A percentile compares a stretch with the other conserved stretches of the same genome.
These are phyloP conservation scores for Fraxinus albicans DNA, from an alignment of 305 asterid genomes.

Conservation along the genomic window DNA sequence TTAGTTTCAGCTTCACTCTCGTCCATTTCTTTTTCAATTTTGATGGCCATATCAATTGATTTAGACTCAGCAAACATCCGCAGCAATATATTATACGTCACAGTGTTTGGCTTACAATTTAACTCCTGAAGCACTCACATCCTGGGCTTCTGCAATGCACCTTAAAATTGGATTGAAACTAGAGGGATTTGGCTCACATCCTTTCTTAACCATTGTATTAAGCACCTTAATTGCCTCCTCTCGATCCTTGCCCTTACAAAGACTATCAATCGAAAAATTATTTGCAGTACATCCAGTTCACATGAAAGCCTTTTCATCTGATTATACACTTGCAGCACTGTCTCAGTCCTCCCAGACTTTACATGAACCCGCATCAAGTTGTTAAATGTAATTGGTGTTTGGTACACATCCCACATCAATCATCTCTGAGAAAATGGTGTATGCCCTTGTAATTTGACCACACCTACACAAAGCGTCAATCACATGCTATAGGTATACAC, in stretches of 20 bases:
- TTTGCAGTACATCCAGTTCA: constrained; percentile 71
- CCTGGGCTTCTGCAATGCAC: constrained; percentile 69
- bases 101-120: constrained; percentile 60
- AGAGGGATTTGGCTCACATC: constrained; percentile 60
- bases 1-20: constrained; percentile 71
- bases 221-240: constrained; percentile 1
- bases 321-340: constrained; percentile 76
- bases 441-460: constrained; percentile 83
- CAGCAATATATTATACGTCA: constrained; percentile 76
- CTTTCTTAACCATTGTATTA: constrained; percentile 52
- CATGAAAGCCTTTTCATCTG: constrained; percentile 80
- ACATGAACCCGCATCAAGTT: constrained; percentile 84
- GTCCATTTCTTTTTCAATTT: constrained; percentile 86
- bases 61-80: constrained; percentile 75
- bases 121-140: constrained; percentile 73
- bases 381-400: constrained; percentile 73
- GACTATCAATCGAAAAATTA: constrained; percentile 66
- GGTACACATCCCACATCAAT: constrained; percentile 64
- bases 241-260: constrained; percentile 23
- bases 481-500: constrained; percentile 75
- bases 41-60: constrained; percentile 79
- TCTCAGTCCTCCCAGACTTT: constrained; percentile 62
- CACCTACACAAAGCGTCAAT: constrained; percentile 84
- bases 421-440: constrained; percentile 88
- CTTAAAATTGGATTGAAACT: constrained; percentile 79